Conservation (phyloP, 2,329 filamentous ascomycete genomes). For the Immersiporthe knoxdaviesiana region DNA sequence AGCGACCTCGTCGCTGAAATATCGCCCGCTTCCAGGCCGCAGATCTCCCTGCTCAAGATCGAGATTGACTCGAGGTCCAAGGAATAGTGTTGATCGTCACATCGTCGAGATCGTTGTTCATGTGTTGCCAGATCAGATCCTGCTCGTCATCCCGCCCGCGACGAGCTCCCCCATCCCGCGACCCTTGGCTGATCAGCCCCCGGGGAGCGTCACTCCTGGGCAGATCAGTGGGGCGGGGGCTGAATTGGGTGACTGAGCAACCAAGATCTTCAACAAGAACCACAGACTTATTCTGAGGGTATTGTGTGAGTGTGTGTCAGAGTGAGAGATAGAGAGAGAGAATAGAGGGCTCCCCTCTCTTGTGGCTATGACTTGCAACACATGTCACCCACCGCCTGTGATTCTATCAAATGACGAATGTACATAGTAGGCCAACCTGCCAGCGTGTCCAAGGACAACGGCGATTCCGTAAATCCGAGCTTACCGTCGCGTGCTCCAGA, state of each 20-base stretch:
- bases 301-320: no score
- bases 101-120: background rate
- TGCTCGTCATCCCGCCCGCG: slow-evolving; percentile 4
- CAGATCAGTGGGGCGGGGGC: background rate
- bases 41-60: background rate
- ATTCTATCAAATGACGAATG: no score
- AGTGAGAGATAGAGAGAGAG: no score
- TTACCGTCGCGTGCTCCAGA: background rate
- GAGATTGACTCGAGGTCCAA: background rate
- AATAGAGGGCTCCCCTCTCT: background rate
- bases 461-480: background rate
- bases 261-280: background rate
- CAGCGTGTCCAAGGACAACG: background rate
- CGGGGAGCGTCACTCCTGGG: background rate
- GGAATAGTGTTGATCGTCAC: background rate
- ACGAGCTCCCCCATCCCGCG: background rate
- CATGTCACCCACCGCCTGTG: no score
- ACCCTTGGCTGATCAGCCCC: background rate
- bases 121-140: slow-evolving; percentile 4
- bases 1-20: background rate
- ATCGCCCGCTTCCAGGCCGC: background rate
- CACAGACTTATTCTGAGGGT: background rate
- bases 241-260: background rate
- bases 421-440: background rate
- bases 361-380: background rate